A percentile compares a stretch with the other conserved stretches of the same genome.
Evolutionary conservation across 2,329 filamentous ascomycete genomes (phyloP).

Genomic region (Penicillium fuscoglaucum): DNA sequence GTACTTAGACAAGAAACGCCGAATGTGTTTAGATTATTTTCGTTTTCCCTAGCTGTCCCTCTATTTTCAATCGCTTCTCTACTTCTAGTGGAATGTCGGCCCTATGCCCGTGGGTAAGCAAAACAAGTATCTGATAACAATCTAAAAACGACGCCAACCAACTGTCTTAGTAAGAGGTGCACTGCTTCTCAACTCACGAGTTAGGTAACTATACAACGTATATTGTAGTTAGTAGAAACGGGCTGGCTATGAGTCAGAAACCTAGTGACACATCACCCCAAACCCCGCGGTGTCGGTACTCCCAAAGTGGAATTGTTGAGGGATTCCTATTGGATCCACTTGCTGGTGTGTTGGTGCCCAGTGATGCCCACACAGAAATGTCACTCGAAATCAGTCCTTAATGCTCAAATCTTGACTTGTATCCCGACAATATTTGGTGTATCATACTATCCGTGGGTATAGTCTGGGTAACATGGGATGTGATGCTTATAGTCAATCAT

Average conservation of each 20-base stretch:
- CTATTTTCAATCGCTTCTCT: neutral
- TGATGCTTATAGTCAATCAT: no score
- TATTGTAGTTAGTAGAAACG: neutral
- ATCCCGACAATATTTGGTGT: neutral
- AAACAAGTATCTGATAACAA: neutral
- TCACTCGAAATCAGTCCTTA: neutral
- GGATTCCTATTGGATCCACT: conserved; percentile 2
- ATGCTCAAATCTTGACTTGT: neutral
- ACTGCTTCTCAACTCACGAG: neutral
- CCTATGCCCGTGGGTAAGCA: neutral
- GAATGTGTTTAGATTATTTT: no score
- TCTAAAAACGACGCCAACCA: neutral
- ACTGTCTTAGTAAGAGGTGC: neutral
- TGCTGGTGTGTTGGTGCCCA: neutral
- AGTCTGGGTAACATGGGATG: neutral
- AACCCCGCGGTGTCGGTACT: conserved; percentile 3
- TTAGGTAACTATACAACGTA: neutral
- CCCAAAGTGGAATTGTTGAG: neutral
- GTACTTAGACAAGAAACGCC: no score
- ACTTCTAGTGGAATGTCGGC: neutral
- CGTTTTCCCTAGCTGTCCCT: neutral
- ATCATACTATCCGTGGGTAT: neutral
- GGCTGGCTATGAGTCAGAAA: neutral
- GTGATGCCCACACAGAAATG: neutral
- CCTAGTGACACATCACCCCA: neutral